Evolutionary conservation across 257 asterid species (phyloP).

Genomic region (Mitragyna speciosa): DNA sequence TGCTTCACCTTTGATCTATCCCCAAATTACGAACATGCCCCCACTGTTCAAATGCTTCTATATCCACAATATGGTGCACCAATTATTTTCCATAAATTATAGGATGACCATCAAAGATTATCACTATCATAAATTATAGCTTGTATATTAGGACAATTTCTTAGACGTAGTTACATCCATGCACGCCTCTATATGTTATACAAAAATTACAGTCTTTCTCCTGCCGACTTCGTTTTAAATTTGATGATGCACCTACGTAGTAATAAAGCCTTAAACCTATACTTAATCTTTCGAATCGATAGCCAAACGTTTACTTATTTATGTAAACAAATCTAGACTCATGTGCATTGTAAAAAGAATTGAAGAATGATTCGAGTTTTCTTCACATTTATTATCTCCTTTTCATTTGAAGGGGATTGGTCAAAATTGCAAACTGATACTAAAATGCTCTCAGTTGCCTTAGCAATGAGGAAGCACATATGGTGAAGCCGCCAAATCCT

Average conservation of each 20-base stretch:
- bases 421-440: no score
- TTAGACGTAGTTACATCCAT: background rate
- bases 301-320: no score
- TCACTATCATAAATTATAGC: no score
- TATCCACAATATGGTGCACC: constrained; percentile 91
- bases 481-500: no score
- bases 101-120: constrained; percentile 13
- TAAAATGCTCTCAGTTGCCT: no score
- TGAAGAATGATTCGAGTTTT: no score
- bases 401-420: no score
- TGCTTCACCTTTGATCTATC: constrained; percentile 66
- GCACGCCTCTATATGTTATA: background rate
- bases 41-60: constrained; percentile 58
- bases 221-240: background rate
- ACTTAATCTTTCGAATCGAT: background rate
- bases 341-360: no score
- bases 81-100: constrained; percentile 62
- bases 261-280: background rate
- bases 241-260: background rate
- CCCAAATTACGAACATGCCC: constrained; percentile 73
- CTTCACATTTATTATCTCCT: no score
- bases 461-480: no score
- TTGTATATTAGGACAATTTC: background rate
- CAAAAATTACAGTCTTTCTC: background rate
- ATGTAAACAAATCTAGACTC: background rate